Evolutionary conservation across 352 stramenopile species (phyloP).

Genomic region (Phytophthora citricola): DNA sequence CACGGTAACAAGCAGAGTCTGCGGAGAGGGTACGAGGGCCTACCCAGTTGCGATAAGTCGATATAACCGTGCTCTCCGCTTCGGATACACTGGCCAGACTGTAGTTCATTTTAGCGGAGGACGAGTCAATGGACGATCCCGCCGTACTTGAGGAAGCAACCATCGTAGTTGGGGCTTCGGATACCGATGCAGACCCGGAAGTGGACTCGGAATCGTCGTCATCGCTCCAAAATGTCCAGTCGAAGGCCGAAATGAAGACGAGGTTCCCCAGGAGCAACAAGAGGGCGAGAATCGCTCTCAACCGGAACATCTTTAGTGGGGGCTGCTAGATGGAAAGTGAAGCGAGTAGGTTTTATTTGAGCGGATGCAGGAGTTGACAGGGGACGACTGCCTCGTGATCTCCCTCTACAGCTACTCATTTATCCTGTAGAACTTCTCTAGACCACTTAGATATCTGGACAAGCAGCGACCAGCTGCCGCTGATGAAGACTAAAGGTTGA

Average conservation of each 20-base stretch:
- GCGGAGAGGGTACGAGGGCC: constrained; percentile 16
- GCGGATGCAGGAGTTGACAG: too few relatives aligned
- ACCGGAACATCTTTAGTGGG: constrained; percentile 11
- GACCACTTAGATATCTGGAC: too few relatives aligned
- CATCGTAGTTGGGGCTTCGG: too few relatives aligned
- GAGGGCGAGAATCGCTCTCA: constrained; percentile 21
- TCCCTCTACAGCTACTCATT: too few relatives aligned
- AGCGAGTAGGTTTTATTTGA: too few relatives aligned
- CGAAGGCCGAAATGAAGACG: constrained; percentile 21
- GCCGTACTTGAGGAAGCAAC: too few relatives aligned
- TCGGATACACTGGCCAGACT: neutral
- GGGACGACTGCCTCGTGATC: too few relatives aligned
- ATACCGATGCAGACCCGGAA: too few relatives aligned
- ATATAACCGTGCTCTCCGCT: neutral
- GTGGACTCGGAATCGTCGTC: constrained; percentile 10
- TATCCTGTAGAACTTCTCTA: too few relatives aligned
- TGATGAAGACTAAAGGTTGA: too few relatives aligned
- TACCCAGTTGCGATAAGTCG: constrained; percentile 12
- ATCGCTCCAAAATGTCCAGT: constrained; percentile 35
- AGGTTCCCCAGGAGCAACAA: constrained; percentile 25
- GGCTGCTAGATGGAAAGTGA: too few relatives aligned
- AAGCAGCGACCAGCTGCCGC: too few relatives aligned
- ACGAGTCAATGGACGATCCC: neutral
- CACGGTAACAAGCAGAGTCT: constrained; percentile 43
- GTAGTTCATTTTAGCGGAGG: neutral